Conservation (phyloP, 2,329 filamentous ascomycete genomes). For the Arthroderma uncinatum region DNA sequence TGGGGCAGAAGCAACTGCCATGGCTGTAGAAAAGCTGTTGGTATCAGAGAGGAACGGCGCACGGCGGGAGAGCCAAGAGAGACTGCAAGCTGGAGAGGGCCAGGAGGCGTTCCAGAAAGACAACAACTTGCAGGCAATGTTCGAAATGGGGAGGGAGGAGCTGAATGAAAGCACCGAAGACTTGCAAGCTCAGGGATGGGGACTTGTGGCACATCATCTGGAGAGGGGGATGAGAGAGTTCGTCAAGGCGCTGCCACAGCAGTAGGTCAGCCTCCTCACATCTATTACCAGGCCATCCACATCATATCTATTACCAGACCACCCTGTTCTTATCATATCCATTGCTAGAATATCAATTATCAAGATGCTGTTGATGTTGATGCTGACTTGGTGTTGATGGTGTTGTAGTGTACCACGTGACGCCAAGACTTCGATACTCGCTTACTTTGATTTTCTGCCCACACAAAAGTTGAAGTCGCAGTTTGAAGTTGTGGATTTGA, state of each 20-base stretch:
- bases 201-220: constrained; percentile 12
- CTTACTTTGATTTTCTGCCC: background rate
- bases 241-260: constrained; percentile 9
- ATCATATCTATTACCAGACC: background rate
- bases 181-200: constrained; percentile 13
- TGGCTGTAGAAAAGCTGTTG: constrained; percentile 13
- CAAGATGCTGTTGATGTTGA: too few relatives aligned
- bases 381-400: too few relatives aligned
- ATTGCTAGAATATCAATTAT: too few relatives aligned
- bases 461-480: constrained; percentile 2
- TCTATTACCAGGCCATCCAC: background rate
- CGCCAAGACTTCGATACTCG: background rate
- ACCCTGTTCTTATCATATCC: too few relatives aligned
- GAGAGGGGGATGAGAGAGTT: constrained; percentile 13
- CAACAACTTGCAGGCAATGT: constrained; percentile 16
- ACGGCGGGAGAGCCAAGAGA: background rate
- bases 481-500: background rate
- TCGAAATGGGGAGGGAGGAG: constrained; percentile 14
- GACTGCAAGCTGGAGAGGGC: background rate
- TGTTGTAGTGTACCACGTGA: too few relatives aligned
- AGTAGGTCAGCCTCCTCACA: background rate
- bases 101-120: constrained; percentile 10
- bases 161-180: background rate
- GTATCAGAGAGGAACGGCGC: background rate
- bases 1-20: constrained; percentile 13